A percentile compares a stretch with the other conserved stretches of the same genome.
Evolutionary conservation across 345 rosid species (phyloP).

Genomic region (Salix exigua): DNA sequence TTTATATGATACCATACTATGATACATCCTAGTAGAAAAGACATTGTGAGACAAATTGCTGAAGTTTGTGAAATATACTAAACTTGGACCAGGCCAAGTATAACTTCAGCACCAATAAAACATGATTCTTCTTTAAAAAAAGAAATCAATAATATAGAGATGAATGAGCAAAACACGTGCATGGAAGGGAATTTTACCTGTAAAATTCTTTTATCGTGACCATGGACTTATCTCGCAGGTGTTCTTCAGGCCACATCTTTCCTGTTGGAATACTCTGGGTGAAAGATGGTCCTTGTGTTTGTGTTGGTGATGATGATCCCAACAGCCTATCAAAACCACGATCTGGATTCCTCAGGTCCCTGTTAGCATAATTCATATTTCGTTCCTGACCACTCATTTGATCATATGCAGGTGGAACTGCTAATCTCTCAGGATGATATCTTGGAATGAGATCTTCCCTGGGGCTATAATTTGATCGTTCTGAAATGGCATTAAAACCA

Average conservation of each 20-base stretch:
- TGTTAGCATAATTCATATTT: constrained; percentile 37
- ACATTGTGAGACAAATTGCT: neutral
- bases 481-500: constrained; percentile 46
- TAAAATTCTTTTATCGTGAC: constrained; percentile 86
- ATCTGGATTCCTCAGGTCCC: constrained; percentile 47
- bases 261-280: constrained; percentile 48
- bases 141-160: neutral
- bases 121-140: neutral
- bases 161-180: neutral
- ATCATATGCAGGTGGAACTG: constrained; percentile 44
- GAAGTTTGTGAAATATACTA: neutral
- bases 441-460: constrained; percentile 50
- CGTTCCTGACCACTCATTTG: constrained; percentile 49
- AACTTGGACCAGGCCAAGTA: neutral
- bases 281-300: constrained; percentile 34
- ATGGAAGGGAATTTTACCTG: constrained; percentile 45
- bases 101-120: neutral
- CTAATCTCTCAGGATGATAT: constrained; percentile 47
- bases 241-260: constrained; percentile 55
- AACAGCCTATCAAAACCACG: constrained; percentile 49
- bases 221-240: constrained; percentile 51
- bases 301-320: constrained; percentile 43
- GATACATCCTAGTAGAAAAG: neutral
- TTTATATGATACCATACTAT: neutral
- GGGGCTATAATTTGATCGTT: constrained; percentile 34